A percentile compares a stretch with the other conserved stretches of the same genome.
phyloP scores from a whole-genome alignment of 2,329 filamentous ascomycete genomes.

The Ceratocystis ficicola region DNA sequence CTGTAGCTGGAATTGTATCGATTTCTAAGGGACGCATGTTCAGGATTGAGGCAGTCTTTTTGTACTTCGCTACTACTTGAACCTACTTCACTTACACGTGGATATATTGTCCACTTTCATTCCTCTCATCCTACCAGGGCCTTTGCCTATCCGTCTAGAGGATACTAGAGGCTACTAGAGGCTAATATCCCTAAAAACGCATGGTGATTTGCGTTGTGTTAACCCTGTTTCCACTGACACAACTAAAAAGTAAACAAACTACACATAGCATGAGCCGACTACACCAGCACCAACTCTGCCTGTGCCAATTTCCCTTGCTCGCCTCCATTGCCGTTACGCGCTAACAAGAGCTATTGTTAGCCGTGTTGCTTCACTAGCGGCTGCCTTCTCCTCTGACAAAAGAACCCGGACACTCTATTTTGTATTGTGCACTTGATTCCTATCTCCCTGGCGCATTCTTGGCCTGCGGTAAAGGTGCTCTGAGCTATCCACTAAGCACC shows the following conservation, averaged over 20 bases:
- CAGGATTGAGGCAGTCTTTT: not conserved
- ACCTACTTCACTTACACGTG: not conserved
- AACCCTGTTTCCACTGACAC: constrained; percentile 5
- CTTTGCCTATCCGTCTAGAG: not conserved
- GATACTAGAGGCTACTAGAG: not conserved
- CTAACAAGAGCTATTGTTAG: not conserved
- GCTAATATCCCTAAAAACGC: not conserved
- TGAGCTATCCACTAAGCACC: not conserved
- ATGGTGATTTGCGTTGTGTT: not conserved
- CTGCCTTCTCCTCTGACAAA: not conserved
- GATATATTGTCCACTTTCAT: not conserved
- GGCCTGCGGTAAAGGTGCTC: not conserved
- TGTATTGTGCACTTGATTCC: constrained; percentile 17
- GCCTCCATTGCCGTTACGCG: too few species aligned
- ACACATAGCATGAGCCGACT: not conserved
- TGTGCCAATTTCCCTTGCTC: not conserved
- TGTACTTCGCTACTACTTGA: too few species aligned
- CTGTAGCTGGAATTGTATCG: constrained; percentile 10
- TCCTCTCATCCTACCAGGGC: not conserved
- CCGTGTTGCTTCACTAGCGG: not conserved
- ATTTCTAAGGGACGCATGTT: not conserved
- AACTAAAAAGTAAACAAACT: not conserved
- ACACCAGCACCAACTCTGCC: constrained; percentile 1
- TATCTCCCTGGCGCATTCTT: constrained; percentile 23
- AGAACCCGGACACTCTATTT: constrained; percentile 2